Evolutionary conservation across 352 stramenopile species (phyloP), one percentile per base, ranked within the genome.

Genomic region (Phytophthora cryptogea): DNA sequence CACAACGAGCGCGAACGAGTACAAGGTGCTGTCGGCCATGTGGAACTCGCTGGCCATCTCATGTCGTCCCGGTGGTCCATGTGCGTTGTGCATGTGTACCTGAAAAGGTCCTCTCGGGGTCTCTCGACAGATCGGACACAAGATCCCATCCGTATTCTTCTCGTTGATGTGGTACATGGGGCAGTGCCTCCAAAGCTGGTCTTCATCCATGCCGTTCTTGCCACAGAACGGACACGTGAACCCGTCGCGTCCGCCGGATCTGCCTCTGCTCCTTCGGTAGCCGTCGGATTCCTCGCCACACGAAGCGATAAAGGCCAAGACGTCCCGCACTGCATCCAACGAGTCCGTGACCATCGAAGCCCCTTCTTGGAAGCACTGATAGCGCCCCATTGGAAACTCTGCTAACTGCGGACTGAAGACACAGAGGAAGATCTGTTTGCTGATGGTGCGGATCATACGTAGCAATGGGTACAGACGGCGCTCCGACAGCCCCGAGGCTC

Each of bases 91-190:
- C 63, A 94, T 70, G 39, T 94, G 86, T 46, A 94, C 86, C 49
- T 94, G 86, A 63, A 94, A 92, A 9, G 86, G 83, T 2, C 80
- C 80, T 32, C 83, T 79, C 46, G 69, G 74, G 13, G 64, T 71
- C 35, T 92, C 73, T 35, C 74, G 70, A 59, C 86, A 94, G 37
- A 94, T 90, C 13, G 86, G 86, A 56, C 86, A 94, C 40, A 66
- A 63, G 28, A 94, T 67, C 17, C 78, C 66, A 54, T 90, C 78
- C 39, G 74, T 82, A 57, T 93, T 89, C 58, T 79, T 83, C 50
- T 92, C 86, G 64, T 94, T 94, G 63, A 94, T 94, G 59, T 94
- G 86, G 66, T 87, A 92, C 64, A 94, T 59, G 14, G 86, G 86
- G 49, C 81, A 88, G 51, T 94, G 86, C 54, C 78, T 72, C 86